phyloP scores from a whole-genome alignment of 2,329 filamentous ascomycete species.

The Westerdykella aurantiaca region DNA sequence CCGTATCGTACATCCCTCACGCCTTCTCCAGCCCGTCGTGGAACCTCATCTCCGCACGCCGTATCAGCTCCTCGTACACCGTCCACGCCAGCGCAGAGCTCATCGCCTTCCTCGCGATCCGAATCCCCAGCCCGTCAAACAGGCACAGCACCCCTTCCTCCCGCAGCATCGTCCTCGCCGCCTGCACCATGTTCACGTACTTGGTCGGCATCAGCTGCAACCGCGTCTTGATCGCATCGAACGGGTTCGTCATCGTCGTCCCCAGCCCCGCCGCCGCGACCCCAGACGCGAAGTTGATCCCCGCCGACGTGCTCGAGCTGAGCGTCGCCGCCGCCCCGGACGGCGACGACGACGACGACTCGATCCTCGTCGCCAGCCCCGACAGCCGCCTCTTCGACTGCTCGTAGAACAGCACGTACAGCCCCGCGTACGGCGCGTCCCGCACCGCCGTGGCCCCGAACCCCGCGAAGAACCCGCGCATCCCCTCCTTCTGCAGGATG shows the following conservation, averaged over 20 bases:
- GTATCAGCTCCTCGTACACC: slow-evolving; percentile 86
- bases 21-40: slow-evolving; percentile 22
- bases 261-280: slow-evolving; percentile 74
- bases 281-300: slow-evolving; percentile 81
- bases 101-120: slow-evolving; percentile 85
- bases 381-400: slow-evolving; percentile 64
- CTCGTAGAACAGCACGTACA: slow-evolving; percentile 95
- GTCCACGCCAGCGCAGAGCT: slow-evolving; percentile 97
- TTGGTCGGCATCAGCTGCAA: slow-evolving; percentile 80
- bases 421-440: slow-evolving; percentile 92
- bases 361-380: slow-evolving; percentile 24
- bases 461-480: slow-evolving; percentile 83
- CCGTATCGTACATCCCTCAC: slow-evolving; percentile 3
- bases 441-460: slow-evolving; percentile 90
- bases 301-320: slow-evolving; percentile 45
- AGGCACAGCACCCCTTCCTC: slow-evolving; percentile 77
- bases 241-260: slow-evolving; percentile 88
- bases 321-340: slow-evolving; percentile 19
- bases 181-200: slow-evolving; percentile 78
- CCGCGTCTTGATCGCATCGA: slow-evolving; percentile 92
- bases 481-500: slow-evolving; percentile 66
- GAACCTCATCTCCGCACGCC: slow-evolving; percentile 56
- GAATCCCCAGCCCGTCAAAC: slow-evolving; percentile 77
- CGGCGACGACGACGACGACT: slow-evolving; percentile 19
- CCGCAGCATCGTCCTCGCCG: slow-evolving; percentile 67